These are phyloP conservation scores for Fusarium hostae DNA, from an alignment of 2,329 filamentous ascomycete species.

Conservation along the genomic window DNA sequence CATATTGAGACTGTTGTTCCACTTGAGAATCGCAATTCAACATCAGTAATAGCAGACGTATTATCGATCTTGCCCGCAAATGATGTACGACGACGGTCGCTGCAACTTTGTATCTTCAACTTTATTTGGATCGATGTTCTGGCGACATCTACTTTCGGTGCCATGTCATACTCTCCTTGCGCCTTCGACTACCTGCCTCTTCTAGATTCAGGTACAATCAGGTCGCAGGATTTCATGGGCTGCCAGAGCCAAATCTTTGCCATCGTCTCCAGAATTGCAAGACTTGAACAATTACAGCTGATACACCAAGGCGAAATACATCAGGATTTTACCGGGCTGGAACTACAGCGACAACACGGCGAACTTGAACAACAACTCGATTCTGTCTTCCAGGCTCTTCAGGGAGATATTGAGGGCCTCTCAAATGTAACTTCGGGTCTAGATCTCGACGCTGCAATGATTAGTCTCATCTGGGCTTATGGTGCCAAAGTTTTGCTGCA, in stretches of 20 bases:
- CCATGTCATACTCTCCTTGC: not conserved
- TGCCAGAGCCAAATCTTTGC: not conserved
- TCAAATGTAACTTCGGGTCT: not conserved
- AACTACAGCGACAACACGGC: not conserved
- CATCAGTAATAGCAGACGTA: not conserved
- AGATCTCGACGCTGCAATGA: not conserved
- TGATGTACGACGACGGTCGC: not conserved
- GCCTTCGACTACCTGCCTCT: not conserved
- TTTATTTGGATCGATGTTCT: conserved; percentile 4
- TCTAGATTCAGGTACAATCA: not conserved
- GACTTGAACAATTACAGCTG: not conserved
- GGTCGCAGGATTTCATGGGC: not conserved
- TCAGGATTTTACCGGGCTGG: not conserved
- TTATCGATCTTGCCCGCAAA: not conserved
- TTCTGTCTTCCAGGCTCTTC: not conserved
- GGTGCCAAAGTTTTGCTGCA: not conserved
- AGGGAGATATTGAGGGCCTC: not conserved
- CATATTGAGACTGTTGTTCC: not conserved
- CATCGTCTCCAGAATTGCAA: not conserved
- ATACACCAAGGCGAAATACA: not conserved
- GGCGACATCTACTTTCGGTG: not conserved
- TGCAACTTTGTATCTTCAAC: not conserved
- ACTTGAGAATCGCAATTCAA: not conserved
- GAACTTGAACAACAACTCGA: not conserved
- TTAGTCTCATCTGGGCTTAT: not conserved